phyloP scores from a whole-genome alignment of 805 yeast genomes.

The Lachancea quebecensis region DNA sequence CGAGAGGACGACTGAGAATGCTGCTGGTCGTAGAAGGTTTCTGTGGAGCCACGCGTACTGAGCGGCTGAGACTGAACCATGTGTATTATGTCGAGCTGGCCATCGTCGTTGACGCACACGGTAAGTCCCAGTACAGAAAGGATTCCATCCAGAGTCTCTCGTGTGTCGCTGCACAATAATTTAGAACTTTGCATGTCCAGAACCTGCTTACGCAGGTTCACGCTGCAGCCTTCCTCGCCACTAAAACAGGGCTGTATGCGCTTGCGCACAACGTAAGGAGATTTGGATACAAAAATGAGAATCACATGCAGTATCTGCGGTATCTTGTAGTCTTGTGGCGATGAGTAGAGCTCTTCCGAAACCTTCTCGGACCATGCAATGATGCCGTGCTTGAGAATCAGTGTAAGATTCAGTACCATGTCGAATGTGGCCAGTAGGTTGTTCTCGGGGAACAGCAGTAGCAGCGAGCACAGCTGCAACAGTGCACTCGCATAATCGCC shows the following conservation, averaged over 20 bases:
- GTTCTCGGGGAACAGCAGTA: slow-evolving; percentile 8
- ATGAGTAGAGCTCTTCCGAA: slow-evolving; percentile 6
- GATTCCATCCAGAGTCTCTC: background rate
- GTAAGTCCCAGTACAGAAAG: background rate
- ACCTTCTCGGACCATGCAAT: slow-evolving; percentile 5
- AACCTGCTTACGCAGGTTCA: slow-evolving; percentile 1
- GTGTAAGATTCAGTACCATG: slow-evolving; percentile 6
- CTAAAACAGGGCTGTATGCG: slow-evolving; percentile 2
- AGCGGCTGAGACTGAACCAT: background rate
- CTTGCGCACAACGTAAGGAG: slow-evolving; percentile 2
- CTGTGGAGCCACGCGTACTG: background rate
- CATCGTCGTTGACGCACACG: background rate
- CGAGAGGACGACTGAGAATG: background rate
- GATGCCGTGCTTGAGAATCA: slow-evolving; percentile 5
- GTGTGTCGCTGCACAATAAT: slow-evolving; percentile 1
- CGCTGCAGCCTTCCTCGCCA: background rate
- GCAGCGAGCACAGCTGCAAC: slow-evolving; percentile 10
- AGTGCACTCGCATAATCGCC: slow-evolving; percentile 3
- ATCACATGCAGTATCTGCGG: slow-evolving; percentile 10
- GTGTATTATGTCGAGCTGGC: background rate
- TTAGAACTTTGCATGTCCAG: slow-evolving; percentile 2
- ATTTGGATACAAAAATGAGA: slow-evolving; percentile 4
- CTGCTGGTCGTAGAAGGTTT: background rate
- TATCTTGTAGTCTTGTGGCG: slow-evolving; percentile 7
- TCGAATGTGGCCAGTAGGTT: slow-evolving; percentile 3